phyloP scores from a whole-genome alignment of 2,329 filamentous ascomycete species.

The Sporothrix sp. region DNA sequence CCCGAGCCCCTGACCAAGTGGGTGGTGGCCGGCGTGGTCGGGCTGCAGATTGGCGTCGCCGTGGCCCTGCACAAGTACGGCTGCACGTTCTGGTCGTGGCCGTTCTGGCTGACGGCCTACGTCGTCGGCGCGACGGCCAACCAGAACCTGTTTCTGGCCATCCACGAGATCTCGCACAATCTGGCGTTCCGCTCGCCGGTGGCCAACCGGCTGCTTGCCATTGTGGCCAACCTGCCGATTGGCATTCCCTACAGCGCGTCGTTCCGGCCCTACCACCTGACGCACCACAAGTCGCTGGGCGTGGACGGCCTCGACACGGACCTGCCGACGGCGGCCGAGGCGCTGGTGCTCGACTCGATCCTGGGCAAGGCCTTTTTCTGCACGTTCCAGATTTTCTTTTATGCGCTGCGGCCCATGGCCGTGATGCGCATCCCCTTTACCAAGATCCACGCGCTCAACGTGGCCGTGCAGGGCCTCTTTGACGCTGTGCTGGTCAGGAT shows the following conservation, averaged over 20 bases:
- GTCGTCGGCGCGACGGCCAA: constrained; percentile 89
- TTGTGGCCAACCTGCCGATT: constrained; percentile 92
- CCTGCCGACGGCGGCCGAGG: constrained; percentile 84
- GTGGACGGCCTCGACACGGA: constrained; percentile 95
- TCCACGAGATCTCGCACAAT: constrained; percentile 98
- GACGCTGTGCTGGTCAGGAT: constrained; percentile 58
- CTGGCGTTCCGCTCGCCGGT: constrained; percentile 75
- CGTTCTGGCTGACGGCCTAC: constrained; percentile 81
- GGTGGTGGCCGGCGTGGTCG: constrained; percentile 73
- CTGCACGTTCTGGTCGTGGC: constrained; percentile 63
- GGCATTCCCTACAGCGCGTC: constrained; percentile 92
- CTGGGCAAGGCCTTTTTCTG: constrained; percentile 97
- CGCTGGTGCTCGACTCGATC: constrained; percentile 86
- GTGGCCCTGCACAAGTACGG: constrained; percentile 62
- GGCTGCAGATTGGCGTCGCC: constrained; percentile 68
- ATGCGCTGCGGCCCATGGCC: constrained; percentile 90
- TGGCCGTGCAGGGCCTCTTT: constrained; percentile 66
- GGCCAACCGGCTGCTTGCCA: constrained; percentile 76
- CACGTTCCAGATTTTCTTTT: constrained; percentile 99
- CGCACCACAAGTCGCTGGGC: constrained; percentile 96
- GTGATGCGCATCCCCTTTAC: constrained; percentile 86
- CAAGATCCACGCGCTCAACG: constrained; percentile 72
- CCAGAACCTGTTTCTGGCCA: constrained; percentile 96
- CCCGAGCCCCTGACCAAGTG: constrained; percentile 95
- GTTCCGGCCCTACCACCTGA: constrained; percentile 96